phyloP scores from a whole-genome alignment of 176 grass and related monocot species.

The Oryza coarctata region DNA sequence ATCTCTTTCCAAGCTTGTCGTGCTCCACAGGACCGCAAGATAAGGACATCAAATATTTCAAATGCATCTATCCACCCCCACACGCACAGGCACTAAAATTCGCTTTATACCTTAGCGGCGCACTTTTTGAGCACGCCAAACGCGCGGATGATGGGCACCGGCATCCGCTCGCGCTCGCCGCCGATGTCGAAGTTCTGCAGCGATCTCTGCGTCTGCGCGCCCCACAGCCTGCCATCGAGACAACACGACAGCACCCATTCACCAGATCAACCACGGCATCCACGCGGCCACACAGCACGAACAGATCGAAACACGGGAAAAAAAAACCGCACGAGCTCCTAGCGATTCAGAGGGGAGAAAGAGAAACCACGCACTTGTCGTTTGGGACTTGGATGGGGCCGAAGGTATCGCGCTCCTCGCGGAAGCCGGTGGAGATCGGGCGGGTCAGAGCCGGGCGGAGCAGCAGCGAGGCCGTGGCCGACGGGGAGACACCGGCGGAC shows the following conservation, averaged over 20 bases:
- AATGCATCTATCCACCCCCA: not conserved
- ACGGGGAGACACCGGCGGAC: constrained; percentile 21
- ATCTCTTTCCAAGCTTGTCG: not conserved
- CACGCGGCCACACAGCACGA: constrained; percentile 37
- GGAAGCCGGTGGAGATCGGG: constrained; percentile 65
- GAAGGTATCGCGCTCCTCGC: constrained; percentile 94
- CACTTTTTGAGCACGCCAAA: constrained; percentile 97
- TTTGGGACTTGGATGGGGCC: constrained; percentile 79
- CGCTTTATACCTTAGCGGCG: constrained; percentile 82
- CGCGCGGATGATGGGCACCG: constrained; percentile 86
- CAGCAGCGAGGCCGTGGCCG: constrained; percentile 4
- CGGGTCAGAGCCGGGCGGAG: constrained; percentile 55
- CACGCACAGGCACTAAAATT: not conserved
- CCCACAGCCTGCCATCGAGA: constrained; percentile 92
- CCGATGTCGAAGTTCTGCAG: constrained; percentile 97
- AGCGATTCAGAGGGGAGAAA: too few relatives aligned
- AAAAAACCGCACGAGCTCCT: too few relatives aligned
- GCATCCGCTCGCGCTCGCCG: constrained; percentile 81
- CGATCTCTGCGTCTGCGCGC: constrained; percentile 97
- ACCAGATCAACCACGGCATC: constrained; percentile 22
- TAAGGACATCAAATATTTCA: not conserved
- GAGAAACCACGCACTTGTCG: constrained; percentile 58
- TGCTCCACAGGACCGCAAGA: not conserved
- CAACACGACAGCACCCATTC: not conserved
- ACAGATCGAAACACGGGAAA: too few relatives aligned